These are phyloP conservation scores for Myrica gale DNA, from an alignment of 306 rosid species.

Conservation along the genomic window DNA sequence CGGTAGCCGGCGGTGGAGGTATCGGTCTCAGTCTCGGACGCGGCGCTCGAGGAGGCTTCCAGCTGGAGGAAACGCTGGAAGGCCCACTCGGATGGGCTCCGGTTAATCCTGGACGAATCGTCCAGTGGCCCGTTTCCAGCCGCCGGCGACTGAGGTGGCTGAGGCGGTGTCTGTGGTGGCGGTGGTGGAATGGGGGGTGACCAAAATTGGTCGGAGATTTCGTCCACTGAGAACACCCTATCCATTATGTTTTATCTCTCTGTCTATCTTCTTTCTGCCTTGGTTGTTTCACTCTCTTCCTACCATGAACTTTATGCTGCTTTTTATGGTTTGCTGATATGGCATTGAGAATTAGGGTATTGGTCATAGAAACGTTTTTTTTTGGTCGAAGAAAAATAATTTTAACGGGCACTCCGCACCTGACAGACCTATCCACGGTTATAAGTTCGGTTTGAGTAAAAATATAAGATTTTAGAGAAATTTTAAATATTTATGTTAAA, in stretches of 20 bases:
- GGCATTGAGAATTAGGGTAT: neutral
- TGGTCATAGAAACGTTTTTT: too few species aligned
- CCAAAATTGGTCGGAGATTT: conserved; percentile 70
- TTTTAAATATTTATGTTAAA: too few species aligned
- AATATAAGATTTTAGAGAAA: too few species aligned
- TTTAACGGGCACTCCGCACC: too few species aligned
- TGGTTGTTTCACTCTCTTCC: neutral
- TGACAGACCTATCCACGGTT: too few species aligned
- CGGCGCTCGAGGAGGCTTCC: conserved; percentile 35
- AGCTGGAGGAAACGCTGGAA: conserved; percentile 64
- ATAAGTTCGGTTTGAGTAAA: too few species aligned
- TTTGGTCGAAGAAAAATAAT: neutral
- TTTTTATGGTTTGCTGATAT: conserved; percentile 10
- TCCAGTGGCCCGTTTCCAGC: neutral
- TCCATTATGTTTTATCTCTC: conserved; percentile 47
- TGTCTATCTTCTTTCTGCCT: conserved; percentile 22
- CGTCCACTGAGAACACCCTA: conserved; percentile 72
- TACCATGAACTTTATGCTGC: neutral
- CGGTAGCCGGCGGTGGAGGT: conserved; percentile 30
- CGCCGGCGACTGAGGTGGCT: neutral
- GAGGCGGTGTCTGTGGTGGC: conserved; percentile 3
- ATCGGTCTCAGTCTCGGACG: conserved; percentile 12
- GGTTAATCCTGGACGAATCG: conserved; percentile 55
- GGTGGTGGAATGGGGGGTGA: conserved; percentile 28
- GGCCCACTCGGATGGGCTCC: conserved; percentile 90